Percentiles rank a stretch among this genome's conserved stretches.
These are phyloP conservation scores for Warburgia ugandensis DNA, from an alignment of 164 flowering plant genomes.

Conservation along the genomic window DNA sequence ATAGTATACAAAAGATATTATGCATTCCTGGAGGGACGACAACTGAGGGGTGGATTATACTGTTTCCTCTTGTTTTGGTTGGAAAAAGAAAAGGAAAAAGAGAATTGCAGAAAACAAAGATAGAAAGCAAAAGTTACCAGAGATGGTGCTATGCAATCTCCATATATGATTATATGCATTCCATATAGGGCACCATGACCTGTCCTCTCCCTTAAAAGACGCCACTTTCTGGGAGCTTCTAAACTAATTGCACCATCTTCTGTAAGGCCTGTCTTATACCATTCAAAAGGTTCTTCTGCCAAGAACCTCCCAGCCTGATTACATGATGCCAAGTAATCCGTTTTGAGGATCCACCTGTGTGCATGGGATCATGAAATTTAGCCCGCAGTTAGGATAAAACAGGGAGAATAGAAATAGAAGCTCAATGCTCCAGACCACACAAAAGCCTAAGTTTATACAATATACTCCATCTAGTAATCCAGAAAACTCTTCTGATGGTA, in stretches of 20 bases:
- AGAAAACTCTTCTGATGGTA: too few species aligned
- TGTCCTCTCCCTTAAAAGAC: constrained; percentile 70
- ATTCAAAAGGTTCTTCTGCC: constrained; percentile 81
- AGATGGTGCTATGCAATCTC: constrained; percentile 85
- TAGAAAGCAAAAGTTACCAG: constrained; percentile 45
- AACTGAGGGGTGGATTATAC: not conserved
- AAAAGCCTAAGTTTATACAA: too few species aligned
- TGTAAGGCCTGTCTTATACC: constrained; percentile 68
- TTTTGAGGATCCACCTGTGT: constrained; percentile 90
- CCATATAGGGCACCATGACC: constrained; percentile 96
- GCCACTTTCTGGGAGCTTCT: constrained; percentile 97
- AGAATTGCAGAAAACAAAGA: not conserved
- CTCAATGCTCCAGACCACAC: too few species aligned
- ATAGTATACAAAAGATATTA: too few species aligned
- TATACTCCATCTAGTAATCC: too few species aligned
- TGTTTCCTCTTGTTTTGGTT: not conserved
- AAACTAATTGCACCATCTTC: constrained; percentile 84
- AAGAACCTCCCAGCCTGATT: constrained; percentile 66
- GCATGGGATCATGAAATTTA: not conserved
- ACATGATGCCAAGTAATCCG: constrained; percentile 86
- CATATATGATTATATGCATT: constrained; percentile 76
- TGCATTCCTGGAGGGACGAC: too few species aligned
- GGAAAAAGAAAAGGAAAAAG: not conserved
- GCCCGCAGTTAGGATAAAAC: not conserved
- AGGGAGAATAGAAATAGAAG: not conserved